Evolutionary conservation across 495 filamentous ascomycete genomes (phyloP).

Genomic region (Pseudevernia furfuracea): DNA sequence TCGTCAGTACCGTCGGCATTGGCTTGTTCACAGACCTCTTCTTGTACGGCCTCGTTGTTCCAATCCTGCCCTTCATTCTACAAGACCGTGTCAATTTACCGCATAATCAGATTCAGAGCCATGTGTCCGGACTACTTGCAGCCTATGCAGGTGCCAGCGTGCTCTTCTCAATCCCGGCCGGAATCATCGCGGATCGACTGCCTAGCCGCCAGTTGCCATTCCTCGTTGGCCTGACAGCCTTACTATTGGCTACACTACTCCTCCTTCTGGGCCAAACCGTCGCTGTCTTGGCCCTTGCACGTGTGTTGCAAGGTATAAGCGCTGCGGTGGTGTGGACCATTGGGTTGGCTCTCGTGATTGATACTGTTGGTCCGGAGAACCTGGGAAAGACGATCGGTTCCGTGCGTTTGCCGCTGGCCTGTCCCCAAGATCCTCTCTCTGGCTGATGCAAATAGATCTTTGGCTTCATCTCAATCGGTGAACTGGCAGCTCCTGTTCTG

Average conservation of each 20-base stretch:
- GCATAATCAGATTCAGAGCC: constrained; percentile 43
- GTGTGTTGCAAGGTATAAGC: constrained; percentile 55
- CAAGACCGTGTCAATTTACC: constrained; percentile 45
- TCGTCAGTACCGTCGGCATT: constrained; percentile 51
- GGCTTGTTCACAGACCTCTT: constrained; percentile 59
- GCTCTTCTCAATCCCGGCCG: constrained; percentile 48
- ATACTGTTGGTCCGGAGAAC: constrained; percentile 48
- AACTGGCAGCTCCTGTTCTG: constrained; percentile 47
- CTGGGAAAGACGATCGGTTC: constrained; percentile 49
- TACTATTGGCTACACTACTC: constrained; percentile 50
- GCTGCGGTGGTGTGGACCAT: constrained; percentile 58
- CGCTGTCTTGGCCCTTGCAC: constrained; percentile 45
- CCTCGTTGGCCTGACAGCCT: constrained; percentile 47
- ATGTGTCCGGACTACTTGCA: constrained; percentile 49
- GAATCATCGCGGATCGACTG: constrained; percentile 51
- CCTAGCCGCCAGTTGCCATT: constrained; percentile 49
- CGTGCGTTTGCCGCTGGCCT: constrained; percentile 7
- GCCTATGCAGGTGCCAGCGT: constrained; percentile 52
- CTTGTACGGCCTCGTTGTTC: constrained; percentile 53
- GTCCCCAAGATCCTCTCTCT: not conserved
- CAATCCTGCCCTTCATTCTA: constrained; percentile 57
- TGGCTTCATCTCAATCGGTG: constrained; percentile 44
- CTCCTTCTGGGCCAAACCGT: constrained; percentile 47
- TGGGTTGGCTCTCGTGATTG: constrained; percentile 45
- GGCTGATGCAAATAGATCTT: constrained; percentile 35